A percentile compares a stretch with the other conserved stretches of the same genome.
Conservation (phyloP, 352 stramenopile species). For the Pythium periplocum region DNA sequence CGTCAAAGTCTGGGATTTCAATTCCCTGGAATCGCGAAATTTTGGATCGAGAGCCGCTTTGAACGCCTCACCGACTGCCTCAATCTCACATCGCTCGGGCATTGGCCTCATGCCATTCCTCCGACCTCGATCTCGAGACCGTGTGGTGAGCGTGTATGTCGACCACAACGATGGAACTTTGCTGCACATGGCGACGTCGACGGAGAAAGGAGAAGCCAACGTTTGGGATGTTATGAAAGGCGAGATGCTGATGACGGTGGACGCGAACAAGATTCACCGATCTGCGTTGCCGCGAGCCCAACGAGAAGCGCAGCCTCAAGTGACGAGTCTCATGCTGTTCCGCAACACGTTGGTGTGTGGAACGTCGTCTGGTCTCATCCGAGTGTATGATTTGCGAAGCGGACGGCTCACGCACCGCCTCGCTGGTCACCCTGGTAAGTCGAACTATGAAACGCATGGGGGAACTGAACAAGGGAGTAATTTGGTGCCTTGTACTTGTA, state of each 20-base stretch:
- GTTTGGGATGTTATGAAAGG: slow-evolving; percentile 86
- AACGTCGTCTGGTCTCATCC: slow-evolving; percentile 83
- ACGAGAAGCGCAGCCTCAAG: slow-evolving; percentile 59
- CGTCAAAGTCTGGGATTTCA: slow-evolving; percentile 83
- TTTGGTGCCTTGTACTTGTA: slow-evolving; percentile 19
- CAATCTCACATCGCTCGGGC: slow-evolving; percentile 72
- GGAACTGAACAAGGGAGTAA: neutral
- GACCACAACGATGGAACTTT: slow-evolving; percentile 79
- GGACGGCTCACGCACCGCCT: slow-evolving; percentile 76
- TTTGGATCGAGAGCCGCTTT: slow-evolving; percentile 39
- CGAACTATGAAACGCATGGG: neutral
- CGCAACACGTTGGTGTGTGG: slow-evolving; percentile 84
- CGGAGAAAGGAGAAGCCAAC: slow-evolving; percentile 82
- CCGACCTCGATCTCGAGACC: slow-evolving; percentile 70
- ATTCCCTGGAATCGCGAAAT: slow-evolving; percentile 46
- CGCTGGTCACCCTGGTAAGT: slow-evolving; percentile 74
- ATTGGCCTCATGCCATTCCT: slow-evolving; percentile 84
- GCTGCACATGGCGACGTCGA: slow-evolving; percentile 76
- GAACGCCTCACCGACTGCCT: slow-evolving; percentile 51
- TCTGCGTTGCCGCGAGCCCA: slow-evolving; percentile 69
- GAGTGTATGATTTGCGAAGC: slow-evolving; percentile 82
- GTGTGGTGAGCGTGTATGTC: slow-evolving; percentile 72
- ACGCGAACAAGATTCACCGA: slow-evolving; percentile 77
- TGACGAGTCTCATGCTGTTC: slow-evolving; percentile 86
- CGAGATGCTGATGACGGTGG: slow-evolving; percentile 76